Percentiles rank a stretch among this genome's conserved stretches.
Conservation (phyloP, 2,329 filamentous ascomycete species). For the Sporothrix curviconia region DNA sequence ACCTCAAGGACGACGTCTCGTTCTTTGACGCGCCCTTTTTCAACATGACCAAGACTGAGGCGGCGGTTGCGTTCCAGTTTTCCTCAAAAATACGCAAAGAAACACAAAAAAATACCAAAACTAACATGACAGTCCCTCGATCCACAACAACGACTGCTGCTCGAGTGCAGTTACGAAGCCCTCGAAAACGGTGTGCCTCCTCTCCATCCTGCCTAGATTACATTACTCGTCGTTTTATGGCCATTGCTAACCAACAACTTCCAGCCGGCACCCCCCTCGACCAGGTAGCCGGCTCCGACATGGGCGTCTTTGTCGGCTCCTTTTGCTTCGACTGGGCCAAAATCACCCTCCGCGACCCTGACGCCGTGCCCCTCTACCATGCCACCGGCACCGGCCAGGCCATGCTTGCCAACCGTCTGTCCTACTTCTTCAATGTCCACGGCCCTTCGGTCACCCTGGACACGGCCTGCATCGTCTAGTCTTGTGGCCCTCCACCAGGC, state of each 20-base stretch:
- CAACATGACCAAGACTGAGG: conserved; percentile 25
- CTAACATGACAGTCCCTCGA: conserved; percentile 14
- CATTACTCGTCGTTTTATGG: too few species aligned
- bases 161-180: conserved; percentile 24
- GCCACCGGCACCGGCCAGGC: conserved; percentile 30
- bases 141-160: conserved; percentile 20
- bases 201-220: too few species aligned
- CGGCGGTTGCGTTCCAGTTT: too few species aligned
- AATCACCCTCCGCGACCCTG: conserved; percentile 21
- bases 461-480: conserved; percentile 39
- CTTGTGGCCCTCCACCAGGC: conserved; percentile 37
- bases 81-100: too few species aligned
- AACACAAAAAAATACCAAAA: too few species aligned
- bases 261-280: conserved; percentile 22
- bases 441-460: conserved; percentile 38
- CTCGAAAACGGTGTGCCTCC: conserved; percentile 25
- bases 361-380: conserved; percentile 25
- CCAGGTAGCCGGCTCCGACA: conserved; percentile 18
- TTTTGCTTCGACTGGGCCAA: conserved; percentile 26
- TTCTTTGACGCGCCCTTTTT: conserved; percentile 28
- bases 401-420: conserved; percentile 35
- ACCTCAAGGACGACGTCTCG: conserved; percentile 21
- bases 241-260: too few species aligned
- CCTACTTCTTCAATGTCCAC: conserved; percentile 36
- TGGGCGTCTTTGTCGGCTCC: conserved; percentile 22